Base-by-base conservation (phyloP, 345 rosid species). In the Salix suchowensis region DNA sequence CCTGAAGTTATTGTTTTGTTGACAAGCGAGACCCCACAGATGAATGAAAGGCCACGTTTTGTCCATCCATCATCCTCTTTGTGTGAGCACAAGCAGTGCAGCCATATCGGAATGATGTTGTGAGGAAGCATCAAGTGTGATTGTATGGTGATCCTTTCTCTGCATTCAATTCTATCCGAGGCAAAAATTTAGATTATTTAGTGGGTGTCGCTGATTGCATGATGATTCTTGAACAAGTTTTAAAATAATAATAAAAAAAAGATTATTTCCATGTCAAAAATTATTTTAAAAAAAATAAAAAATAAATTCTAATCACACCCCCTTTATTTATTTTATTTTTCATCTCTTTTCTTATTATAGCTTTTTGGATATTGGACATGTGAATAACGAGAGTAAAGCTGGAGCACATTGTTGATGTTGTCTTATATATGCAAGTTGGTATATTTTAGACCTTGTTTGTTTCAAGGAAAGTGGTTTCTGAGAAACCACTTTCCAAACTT, bases 331-430 rank as follows among this genome's bases (percentile, higher is more conserved):
- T 34, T 34, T 34, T 34, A 32, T 26, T 73, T 40, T 26, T 18
- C 37, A 1, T 32, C 40, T 32, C 4, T 21, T 5, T 18, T 39
- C 7, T 11, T 16, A 48, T 67, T 15, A 30, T 23, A 65, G 24
- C 66, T 65, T 87, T 37, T 74, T 82, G 61, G 86, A 95, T 96
- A 89, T 85, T 80, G 98, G 98, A 46, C 98, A 95, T 85, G 98
- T 93, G 71, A 95, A 88, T 54, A 95, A 95, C 84, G 72, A 36
- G 37, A 36, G 6, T 5, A 36, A 36, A 36, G 37, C 7, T 95
- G 90, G 98, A 95, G 91, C 98, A 95, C 85, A 93, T 95, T 70
- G 98, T 95, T 73, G 98, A 95, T 85, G 96, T 90, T 55, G 98
- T 95, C 82, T 82, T 95, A 78, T 93, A 95, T 79, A 77, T 95